phyloP scores from a whole-genome alignment of 2,329 filamentous ascomycete genomes.

The Diplodia mutila region DNA sequence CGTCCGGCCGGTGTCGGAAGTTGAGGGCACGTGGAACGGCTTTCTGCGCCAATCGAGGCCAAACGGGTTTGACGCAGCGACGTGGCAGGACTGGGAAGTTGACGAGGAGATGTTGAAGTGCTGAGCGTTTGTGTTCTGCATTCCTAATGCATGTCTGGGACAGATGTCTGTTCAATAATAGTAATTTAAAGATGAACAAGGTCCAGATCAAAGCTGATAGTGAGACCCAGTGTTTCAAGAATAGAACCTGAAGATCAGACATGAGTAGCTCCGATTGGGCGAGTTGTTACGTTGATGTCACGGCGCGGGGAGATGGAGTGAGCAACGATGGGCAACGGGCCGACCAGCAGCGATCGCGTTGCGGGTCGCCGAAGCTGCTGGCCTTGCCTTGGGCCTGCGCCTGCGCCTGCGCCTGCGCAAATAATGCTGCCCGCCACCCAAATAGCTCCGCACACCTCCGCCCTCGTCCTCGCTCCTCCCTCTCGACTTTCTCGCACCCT shows the following conservation, averaged over 20 bases:
- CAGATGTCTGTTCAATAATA: not conserved
- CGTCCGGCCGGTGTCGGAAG: slow-evolving; percentile 50
- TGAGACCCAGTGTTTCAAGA: not conserved
- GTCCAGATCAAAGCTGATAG: not conserved
- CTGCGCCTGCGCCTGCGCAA: slow-evolving; percentile 1
- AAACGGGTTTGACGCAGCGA: slow-evolving; percentile 56
- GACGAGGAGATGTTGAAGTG: slow-evolving; percentile 42
- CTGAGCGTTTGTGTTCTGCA: not conserved
- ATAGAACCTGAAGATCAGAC: too few species aligned
- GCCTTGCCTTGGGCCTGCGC: too few species aligned
- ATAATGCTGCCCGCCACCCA: not conserved
- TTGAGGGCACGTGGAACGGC: slow-evolving; percentile 54
- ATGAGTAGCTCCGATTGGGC: not conserved
- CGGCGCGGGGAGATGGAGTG: not conserved
- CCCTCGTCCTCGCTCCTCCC: not conserved
- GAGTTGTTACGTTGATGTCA: not conserved
- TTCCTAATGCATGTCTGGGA: slow-evolving; percentile 9
- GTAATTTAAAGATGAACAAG: not conserved
- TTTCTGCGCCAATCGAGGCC: slow-evolving; percentile 55
- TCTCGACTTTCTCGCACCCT: not conserved
- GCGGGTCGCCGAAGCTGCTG: not conserved
- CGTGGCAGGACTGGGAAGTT: slow-evolving; percentile 53
- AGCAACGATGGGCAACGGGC: not conserved
- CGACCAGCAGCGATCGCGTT: not conserved
- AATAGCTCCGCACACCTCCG: not conserved